A percentile compares a stretch with the other conserved stretches of the same genome.
Evolutionary conservation across 2,329 filamentous ascomycete species (phyloP).

Genomic region (Zalaria sp.): DNA sequence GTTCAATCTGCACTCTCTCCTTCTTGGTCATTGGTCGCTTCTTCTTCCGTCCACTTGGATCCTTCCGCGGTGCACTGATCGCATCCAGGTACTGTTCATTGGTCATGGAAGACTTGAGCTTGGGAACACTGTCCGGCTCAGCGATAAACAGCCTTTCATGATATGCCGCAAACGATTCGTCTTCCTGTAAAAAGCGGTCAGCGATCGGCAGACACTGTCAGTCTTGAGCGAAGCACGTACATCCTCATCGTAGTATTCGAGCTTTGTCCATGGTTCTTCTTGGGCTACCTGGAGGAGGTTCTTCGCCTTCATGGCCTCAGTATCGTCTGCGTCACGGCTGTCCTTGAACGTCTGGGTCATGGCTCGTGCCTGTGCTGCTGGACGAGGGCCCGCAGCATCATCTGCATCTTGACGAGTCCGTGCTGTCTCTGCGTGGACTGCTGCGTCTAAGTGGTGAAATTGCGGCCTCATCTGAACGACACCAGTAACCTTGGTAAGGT

Average conservation of each 20-base stretch:
- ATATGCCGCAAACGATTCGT: slow-evolving; percentile 63
- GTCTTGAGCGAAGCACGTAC: slow-evolving; percentile 17
- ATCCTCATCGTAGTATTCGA: slow-evolving; percentile 74
- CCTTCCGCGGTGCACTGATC: slow-evolving; percentile 40
- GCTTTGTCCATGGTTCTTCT: slow-evolving; percentile 65
- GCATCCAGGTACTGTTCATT: slow-evolving; percentile 48
- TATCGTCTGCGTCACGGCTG: slow-evolving; percentile 42
- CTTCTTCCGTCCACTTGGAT: slow-evolving; percentile 21
- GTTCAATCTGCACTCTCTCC: slow-evolving; percentile 11
- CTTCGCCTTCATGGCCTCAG: slow-evolving; percentile 57
- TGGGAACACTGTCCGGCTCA: slow-evolving; percentile 27
- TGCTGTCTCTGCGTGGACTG: slow-evolving; percentile 40
- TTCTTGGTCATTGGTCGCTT: slow-evolving; percentile 19
- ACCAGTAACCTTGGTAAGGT: slow-evolving; percentile 70
- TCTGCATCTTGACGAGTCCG: slow-evolving; percentile 27
- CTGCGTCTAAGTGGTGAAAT: slow-evolving; percentile 82
- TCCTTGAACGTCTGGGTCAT: slow-evolving; percentile 13
- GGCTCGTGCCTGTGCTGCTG: slow-evolving; percentile 14
- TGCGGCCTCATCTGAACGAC: slow-evolving; percentile 84
- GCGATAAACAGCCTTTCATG: slow-evolving; percentile 54
- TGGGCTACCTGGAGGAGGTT: slow-evolving; percentile 65
- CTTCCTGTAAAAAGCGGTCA: slow-evolving; percentile 24
- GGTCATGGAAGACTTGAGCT: slow-evolving; percentile 40
- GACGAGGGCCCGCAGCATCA: slow-evolving; percentile 27
- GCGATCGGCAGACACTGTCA: too few species aligned